A percentile compares a stretch with the other conserved stretches of the same genome.
phyloP scores from a whole-genome alignment of 129 eudicot species.

The Heracleum sosnowskyi region DNA sequence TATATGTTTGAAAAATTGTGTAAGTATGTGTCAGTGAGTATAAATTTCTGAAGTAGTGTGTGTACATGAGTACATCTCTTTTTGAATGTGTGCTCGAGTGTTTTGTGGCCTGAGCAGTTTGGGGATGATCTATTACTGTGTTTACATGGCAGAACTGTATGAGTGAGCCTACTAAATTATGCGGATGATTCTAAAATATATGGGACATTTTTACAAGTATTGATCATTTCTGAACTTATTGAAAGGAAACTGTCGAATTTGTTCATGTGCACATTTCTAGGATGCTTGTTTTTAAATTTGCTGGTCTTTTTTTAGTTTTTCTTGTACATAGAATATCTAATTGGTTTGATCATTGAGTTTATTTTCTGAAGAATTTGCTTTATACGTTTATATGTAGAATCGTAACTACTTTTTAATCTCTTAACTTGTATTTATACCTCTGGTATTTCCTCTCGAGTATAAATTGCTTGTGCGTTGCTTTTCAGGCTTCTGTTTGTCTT shows the following conservation, averaged over 20 bases:
- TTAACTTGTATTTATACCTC: not conserved
- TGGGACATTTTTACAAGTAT: not conserved
- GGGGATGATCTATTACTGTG: not conserved
- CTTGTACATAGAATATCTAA: not conserved
- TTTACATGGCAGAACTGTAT: not conserved
- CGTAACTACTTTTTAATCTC: not conserved
- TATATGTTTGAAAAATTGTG: not conserved
- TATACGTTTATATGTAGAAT: not conserved
- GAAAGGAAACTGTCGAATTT: not conserved
- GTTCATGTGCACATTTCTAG: not conserved
- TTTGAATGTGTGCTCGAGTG: too few relatives aligned
- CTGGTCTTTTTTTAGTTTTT: not conserved
- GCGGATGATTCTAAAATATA: not conserved
- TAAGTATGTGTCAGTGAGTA: not conserved
- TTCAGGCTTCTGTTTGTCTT: conserved; percentile 56
- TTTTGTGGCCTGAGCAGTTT: not conserved
- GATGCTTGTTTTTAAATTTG: too few relatives aligned
- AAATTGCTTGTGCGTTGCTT: not conserved
- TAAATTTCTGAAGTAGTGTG: not conserved
- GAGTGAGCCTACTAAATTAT: not conserved
- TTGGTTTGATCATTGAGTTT: not conserved
- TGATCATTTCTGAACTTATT: not conserved
- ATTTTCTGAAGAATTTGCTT: not conserved
- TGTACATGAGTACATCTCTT: too few relatives aligned
- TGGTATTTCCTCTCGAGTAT: not conserved